Percentiles rank a stretch among this genome's conserved stretches.
Conservation (phyloP, 2,329 filamentous ascomycete species). For the Fusarium nurragi region DNA sequence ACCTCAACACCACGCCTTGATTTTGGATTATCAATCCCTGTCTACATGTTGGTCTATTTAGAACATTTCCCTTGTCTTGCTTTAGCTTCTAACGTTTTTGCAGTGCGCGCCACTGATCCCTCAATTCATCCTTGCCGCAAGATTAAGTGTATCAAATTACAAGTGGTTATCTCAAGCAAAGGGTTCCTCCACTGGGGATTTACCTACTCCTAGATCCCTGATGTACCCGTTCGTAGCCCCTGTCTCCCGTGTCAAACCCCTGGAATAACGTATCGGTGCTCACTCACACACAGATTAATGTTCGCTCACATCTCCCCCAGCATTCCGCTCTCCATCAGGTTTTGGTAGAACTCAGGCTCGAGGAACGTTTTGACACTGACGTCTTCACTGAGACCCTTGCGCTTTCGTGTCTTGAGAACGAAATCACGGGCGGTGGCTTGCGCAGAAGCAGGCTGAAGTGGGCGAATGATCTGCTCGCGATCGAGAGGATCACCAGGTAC, state of each 20-base stretch:
- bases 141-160: constrained; percentile 32
- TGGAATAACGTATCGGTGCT: constrained; percentile 2
- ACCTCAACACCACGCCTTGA: constrained; percentile 18
- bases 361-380: constrained; percentile 96
- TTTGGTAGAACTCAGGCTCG: constrained; percentile 91
- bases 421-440: constrained; percentile 95
- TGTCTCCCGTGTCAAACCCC: constrained; percentile 6
- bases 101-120: constrained; percentile 19
- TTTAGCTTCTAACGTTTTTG: constrained; percentile 4
- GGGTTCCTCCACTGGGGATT: constrained; percentile 18
- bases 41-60: constrained; percentile 22
- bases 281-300: not conserved
- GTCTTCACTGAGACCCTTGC: constrained; percentile 95
- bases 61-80: constrained; percentile 19
- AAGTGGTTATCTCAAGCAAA: constrained; percentile 27
- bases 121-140: constrained; percentile 26
- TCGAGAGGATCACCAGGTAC: constrained; percentile 96
- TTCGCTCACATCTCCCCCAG: constrained; percentile 64
- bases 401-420: constrained; percentile 90
- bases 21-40: constrained; percentile 21
- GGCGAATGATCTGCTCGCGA: constrained; percentile 80
- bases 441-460: constrained; percentile 86
- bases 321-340: constrained; percentile 87
- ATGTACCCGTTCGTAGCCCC: constrained; percentile 18
- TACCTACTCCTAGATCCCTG: constrained; percentile 18